Percentiles rank a stretch among this genome's conserved stretches.
These are phyloP conservation scores for Leccinum cinnamomeum DNA, from an alignment of 1,284 basidiomycete genomes.

Conservation along the genomic window DNA sequence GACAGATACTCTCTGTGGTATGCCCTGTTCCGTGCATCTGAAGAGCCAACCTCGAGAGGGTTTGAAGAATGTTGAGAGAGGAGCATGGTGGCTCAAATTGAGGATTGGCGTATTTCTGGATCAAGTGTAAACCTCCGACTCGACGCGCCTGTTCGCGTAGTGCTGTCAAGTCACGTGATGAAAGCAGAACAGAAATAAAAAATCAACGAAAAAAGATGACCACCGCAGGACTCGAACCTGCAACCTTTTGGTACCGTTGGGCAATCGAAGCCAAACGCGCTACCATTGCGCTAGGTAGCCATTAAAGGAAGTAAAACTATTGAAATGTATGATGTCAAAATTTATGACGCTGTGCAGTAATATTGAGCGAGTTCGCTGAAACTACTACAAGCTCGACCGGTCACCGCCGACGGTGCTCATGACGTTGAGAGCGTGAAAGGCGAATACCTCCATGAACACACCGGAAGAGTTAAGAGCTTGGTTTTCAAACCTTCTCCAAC, in stretches of 20 bases:
- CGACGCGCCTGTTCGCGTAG: conserved; percentile 16
- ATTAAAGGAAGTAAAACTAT: conserved; percentile 19
- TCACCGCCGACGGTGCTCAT: conserved; percentile 26
- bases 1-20: conserved; percentile 44
- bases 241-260: conserved; percentile 74
- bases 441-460: conserved; percentile 33
- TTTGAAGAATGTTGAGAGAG: conserved; percentile 79
- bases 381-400: conserved; percentile 15
- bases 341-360: conserved; percentile 56
- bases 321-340: background rate
- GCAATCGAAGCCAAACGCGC: conserved; percentile 85
- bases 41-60: conserved; percentile 69
- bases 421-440: conserved; percentile 33
- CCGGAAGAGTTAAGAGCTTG: conserved; percentile 33
- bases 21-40: conserved; percentile 53
- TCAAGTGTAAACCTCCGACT: too few species aligned
- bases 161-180: conserved; percentile 6
- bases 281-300: conserved; percentile 53
- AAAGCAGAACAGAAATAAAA: too few species aligned
- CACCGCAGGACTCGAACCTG: conserved; percentile 88
- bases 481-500: conserved; percentile 26
- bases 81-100: conserved; percentile 31
- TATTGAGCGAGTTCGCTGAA: conserved; percentile 65
- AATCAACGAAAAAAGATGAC: conserved; percentile 31
- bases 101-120: background rate